Conservation (phyloP, 2,329 filamentous ascomycete species). For the Colletotrichum orchidophilum region DNA sequence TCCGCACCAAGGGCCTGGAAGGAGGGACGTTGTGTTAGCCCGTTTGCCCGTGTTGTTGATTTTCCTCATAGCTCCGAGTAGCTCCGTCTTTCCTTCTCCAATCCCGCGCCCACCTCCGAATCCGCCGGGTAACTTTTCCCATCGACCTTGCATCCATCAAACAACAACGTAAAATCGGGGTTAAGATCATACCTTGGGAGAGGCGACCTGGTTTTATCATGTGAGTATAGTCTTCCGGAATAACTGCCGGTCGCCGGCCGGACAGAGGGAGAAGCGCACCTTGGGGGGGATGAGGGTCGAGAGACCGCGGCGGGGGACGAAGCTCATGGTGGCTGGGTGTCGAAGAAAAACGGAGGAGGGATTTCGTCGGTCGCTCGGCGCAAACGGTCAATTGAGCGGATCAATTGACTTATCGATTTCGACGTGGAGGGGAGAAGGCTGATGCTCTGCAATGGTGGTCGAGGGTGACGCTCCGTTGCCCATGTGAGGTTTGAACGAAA, state of each 20-base stretch:
- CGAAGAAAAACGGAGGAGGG: constrained; percentile 38
- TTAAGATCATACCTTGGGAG: constrained; percentile 76
- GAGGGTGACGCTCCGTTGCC: constrained; percentile 32
- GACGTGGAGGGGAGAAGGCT: constrained; percentile 27
- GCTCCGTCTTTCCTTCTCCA: constrained; percentile 3
- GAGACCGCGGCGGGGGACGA: constrained; percentile 87
- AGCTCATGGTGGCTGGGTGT: constrained; percentile 80
- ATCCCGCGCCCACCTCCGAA: constrained; percentile 12
- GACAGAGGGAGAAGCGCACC: constrained; percentile 64
- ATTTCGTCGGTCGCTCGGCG: constrained; percentile 37
- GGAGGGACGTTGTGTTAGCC: constrained; percentile 31
- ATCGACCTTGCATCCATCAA: constrained; percentile 16
- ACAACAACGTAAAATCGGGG: neutral
- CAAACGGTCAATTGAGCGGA: constrained; percentile 31
- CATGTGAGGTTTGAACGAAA: constrained; percentile 49
- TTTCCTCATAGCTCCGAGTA: constrained; percentile 16
- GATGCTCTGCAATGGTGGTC: constrained; percentile 24
- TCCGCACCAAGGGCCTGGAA: constrained; percentile 89
- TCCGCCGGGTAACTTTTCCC: constrained; percentile 6
- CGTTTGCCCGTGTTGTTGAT: constrained; percentile 46
- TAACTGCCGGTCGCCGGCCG: constrained; percentile 2
- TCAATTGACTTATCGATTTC: constrained; percentile 34
- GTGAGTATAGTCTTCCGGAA: constrained; percentile 11
- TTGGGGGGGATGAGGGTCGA: constrained; percentile 99
- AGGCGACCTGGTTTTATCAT: constrained; percentile 71